phyloP scores from a whole-genome alignment of 768 basidiomycete species.

The Suillus plorans region DNA sequence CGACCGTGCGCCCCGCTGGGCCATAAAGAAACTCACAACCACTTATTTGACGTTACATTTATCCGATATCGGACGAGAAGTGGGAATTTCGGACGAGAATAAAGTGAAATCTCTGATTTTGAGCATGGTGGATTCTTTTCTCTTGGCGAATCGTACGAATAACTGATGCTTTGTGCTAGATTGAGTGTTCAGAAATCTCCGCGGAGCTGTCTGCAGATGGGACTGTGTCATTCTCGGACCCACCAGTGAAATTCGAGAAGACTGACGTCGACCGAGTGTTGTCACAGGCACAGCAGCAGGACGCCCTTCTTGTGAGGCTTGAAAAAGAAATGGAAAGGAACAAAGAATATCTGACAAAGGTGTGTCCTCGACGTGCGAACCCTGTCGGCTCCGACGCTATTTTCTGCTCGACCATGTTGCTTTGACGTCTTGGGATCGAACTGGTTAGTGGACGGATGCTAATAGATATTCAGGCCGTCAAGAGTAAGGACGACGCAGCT shows the following conservation, averaged over 20 bases:
- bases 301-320: constrained; percentile 20
- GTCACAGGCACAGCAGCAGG: constrained; percentile 50
- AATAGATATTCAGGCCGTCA: constrained; percentile 25
- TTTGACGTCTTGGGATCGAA: background rate
- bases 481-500: constrained; percentile 26
- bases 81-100: constrained; percentile 45
- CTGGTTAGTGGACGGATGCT: background rate
- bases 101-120: constrained; percentile 60
- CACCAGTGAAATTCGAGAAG: constrained; percentile 56
- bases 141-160: background rate
- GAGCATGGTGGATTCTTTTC: constrained; percentile 62
- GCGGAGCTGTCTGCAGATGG: constrained; percentile 67
- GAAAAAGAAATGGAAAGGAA: constrained; percentile 48
- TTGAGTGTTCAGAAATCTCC: constrained; percentile 67
- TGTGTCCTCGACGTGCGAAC: constrained; percentile 23
- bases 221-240: constrained; percentile 74
- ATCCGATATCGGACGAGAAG: constrained; percentile 59
- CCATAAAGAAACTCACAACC: constrained; percentile 74
- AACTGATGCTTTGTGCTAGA: constrained; percentile 40
- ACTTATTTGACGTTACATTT: constrained; percentile 82
- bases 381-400: background rate
- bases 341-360: constrained; percentile 75
- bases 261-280: constrained; percentile 62
- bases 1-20: constrained; percentile 72
- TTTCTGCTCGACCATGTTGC: background rate